These are phyloP conservation scores for Beauveria pseudobassiana DNA, from an alignment of 2,329 filamentous ascomycete species.

Conservation along the genomic window DNA sequence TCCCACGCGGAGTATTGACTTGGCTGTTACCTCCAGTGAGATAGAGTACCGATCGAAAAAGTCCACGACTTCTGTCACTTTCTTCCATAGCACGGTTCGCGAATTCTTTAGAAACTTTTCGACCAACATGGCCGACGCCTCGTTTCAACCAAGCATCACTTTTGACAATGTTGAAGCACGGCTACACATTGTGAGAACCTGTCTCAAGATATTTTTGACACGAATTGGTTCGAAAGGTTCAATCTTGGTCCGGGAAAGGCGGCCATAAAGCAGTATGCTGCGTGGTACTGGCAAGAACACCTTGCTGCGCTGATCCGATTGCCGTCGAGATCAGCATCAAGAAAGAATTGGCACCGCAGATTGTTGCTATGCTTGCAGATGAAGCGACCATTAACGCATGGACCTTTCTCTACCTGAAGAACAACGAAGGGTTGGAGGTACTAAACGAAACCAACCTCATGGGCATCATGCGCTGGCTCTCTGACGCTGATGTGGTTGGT, in stretches of 20 bases:
- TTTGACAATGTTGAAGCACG: slow-evolving; percentile 28
- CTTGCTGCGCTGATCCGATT: slow-evolving; percentile 25
- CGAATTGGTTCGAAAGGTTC: slow-evolving; percentile 21
- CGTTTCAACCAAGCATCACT: slow-evolving; percentile 21
- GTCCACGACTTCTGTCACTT: slow-evolving; percentile 30
- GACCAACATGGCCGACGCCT: slow-evolving; percentile 13
- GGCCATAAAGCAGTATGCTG: slow-evolving; percentile 31
- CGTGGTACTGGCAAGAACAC: slow-evolving; percentile 40
- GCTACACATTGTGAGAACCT: slow-evolving; percentile 30
- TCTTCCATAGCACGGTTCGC: slow-evolving; percentile 33
- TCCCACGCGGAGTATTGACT: slow-evolving; percentile 21
- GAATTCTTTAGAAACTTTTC: slow-evolving; percentile 31
- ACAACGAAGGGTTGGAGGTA: slow-evolving; percentile 34
- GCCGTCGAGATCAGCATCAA: slow-evolving; percentile 23
- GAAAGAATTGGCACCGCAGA: slow-evolving; percentile 23
- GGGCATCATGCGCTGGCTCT: slow-evolving; percentile 24
- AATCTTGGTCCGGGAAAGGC: slow-evolving; percentile 21
- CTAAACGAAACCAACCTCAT: slow-evolving; percentile 32
- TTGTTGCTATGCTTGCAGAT: slow-evolving; percentile 31
- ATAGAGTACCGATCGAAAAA: slow-evolving; percentile 36
- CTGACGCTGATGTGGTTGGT: slow-evolving; percentile 15
- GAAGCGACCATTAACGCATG: slow-evolving; percentile 30
- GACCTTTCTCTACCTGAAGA: slow-evolving; percentile 33
- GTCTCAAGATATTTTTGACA: slow-evolving; percentile 32
- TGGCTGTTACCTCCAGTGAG: slow-evolving; percentile 24